A percentile compares a stretch with the other conserved stretches of the same genome.
Conservation (phyloP, 1,139 yeast genomes). For the Geotrichum bryndzae region DNA sequence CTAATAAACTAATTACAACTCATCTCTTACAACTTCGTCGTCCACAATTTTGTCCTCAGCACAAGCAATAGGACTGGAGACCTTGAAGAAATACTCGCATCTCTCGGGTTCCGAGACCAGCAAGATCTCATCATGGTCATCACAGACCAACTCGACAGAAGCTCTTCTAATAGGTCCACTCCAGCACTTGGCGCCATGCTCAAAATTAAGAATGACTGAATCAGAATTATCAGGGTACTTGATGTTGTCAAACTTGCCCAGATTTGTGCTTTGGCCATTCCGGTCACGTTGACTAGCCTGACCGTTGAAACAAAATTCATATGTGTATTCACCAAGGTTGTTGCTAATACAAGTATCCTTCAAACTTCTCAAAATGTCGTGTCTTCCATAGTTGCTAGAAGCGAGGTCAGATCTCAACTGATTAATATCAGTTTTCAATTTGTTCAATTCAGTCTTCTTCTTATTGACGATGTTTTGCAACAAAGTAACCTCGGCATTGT, state of each 20-base stretch:
- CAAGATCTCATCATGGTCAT: slow-evolving; percentile 48
- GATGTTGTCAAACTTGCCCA: slow-evolving; percentile 47
- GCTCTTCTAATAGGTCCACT: slow-evolving; percentile 85
- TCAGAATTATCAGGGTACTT: slow-evolving; percentile 21
- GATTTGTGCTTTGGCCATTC: slow-evolving; percentile 41
- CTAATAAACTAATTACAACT: slow-evolving; percentile 1
- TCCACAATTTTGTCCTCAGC: slow-evolving; percentile 1
- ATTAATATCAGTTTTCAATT: slow-evolving; percentile 26
- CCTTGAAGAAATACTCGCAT: slow-evolving; percentile 66
- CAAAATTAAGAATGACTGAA: slow-evolving; percentile 41
- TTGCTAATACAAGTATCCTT: slow-evolving; percentile 45
- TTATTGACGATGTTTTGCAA: slow-evolving; percentile 29
- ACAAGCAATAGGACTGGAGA: slow-evolving; percentile 71
- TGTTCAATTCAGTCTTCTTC: slow-evolving; percentile 23
- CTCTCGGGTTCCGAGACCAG: slow-evolving; percentile 82
- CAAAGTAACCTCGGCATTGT: slow-evolving; percentile 18
- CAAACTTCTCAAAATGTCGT: slow-evolving; percentile 58
- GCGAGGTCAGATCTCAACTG: slow-evolving; percentile 21
- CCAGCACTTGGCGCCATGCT: slow-evolving; percentile 85
- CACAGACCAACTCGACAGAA: slow-evolving; percentile 61
- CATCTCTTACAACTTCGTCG: slow-evolving; percentile 6
- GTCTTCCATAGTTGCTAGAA: slow-evolving; percentile 46
- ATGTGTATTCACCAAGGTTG: slow-evolving; percentile 62
- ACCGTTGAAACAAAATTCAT: slow-evolving; percentile 56
- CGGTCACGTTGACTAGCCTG: slow-evolving; percentile 50